Conservation (phyloP, 208 protist genomes). For the Balamuthia mandrillaris region DNA sequence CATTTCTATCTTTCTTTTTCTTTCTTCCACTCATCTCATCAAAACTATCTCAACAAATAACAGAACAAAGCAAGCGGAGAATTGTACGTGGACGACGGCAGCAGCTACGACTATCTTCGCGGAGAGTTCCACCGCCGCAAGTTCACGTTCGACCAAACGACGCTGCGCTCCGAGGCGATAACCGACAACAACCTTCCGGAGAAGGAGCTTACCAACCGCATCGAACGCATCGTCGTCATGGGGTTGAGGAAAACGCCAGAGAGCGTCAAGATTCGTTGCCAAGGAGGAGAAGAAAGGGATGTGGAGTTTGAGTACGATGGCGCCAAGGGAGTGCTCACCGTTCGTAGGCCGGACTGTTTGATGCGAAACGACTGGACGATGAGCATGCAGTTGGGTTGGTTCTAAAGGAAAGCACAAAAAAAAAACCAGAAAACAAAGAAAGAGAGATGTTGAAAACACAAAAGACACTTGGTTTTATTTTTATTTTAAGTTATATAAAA, state of each 20-base stretch:
- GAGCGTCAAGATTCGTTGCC: background rate
- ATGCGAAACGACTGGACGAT: conserved; percentile 19
- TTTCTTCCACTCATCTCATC: background rate
- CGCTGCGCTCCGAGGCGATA: background rate
- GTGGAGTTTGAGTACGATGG: conserved; percentile 29
- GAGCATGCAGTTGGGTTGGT: conserved; percentile 1
- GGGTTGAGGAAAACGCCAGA: conserved; percentile 4
- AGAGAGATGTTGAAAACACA: too few relatives aligned
- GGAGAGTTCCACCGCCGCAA: conserved; percentile 24
- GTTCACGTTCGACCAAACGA: conserved; percentile 61
- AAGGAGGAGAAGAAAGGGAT: too few relatives aligned
- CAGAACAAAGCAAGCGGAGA: conserved; percentile 48
- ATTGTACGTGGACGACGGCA: conserved; percentile 75
- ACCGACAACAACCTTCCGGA: background rate
- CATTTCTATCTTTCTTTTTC: background rate
- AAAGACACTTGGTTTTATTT: too few relatives aligned
- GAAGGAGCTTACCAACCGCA: background rate
- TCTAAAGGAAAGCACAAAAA: too few relatives aligned
- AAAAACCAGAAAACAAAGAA: too few relatives aligned
- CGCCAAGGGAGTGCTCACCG: background rate
- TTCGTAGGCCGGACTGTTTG: conserved; percentile 43
- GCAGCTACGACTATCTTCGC: conserved; percentile 58
- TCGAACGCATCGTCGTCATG: conserved; percentile 43
- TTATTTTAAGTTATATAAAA: too few relatives aligned
- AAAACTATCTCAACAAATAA: background rate